These are phyloP conservation scores for Penicillium canescens DNA, from an alignment of 495 filamentous ascomycete genomes.

Conservation along the genomic window DNA sequence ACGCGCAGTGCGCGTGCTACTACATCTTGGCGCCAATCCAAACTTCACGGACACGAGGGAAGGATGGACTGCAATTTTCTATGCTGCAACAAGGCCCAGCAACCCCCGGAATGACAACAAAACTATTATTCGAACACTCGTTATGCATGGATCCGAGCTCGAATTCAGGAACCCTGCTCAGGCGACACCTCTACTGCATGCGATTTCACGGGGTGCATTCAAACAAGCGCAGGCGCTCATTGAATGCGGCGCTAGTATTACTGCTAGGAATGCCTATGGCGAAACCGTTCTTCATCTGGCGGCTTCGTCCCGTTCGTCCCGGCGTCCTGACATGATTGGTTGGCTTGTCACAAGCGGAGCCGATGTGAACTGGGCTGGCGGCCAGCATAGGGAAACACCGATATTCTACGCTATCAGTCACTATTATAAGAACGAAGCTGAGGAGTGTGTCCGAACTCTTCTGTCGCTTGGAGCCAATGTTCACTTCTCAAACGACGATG, in stretches of 20 bases:
- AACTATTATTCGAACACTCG: conserved; percentile 5
- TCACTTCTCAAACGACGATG: conserved; percentile 3
- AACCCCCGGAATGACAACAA: neutral
- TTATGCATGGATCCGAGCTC: neutral
- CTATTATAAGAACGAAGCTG: neutral
- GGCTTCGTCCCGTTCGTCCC: neutral
- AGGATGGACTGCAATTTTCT: conserved; percentile 9
- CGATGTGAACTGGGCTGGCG: conserved; percentile 4
- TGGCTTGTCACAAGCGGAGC: conserved; percentile 7
- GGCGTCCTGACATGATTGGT: neutral
- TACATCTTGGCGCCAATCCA: conserved; percentile 1
- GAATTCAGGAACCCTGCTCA: neutral
- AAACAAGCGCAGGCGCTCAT: conserved; percentile 2
- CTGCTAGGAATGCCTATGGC: neutral
- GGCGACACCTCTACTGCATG: conserved; percentile 4
- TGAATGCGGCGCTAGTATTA: conserved; percentile 1
- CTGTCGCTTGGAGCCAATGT: conserved; percentile 7
- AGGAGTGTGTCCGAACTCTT: neutral
- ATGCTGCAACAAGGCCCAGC: neutral
- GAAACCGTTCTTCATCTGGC: conserved; percentile 3
- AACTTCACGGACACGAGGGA: conserved; percentile 3
- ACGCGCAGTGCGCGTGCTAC: conserved; percentile 1
- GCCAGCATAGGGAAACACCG: conserved; percentile 4
- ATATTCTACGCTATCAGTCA: conserved; percentile 5
- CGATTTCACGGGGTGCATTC: neutral